phyloP scores from a whole-genome alignment of 1,284 basidiomycete species.

The Cryptococcus hybrid region DNA sequence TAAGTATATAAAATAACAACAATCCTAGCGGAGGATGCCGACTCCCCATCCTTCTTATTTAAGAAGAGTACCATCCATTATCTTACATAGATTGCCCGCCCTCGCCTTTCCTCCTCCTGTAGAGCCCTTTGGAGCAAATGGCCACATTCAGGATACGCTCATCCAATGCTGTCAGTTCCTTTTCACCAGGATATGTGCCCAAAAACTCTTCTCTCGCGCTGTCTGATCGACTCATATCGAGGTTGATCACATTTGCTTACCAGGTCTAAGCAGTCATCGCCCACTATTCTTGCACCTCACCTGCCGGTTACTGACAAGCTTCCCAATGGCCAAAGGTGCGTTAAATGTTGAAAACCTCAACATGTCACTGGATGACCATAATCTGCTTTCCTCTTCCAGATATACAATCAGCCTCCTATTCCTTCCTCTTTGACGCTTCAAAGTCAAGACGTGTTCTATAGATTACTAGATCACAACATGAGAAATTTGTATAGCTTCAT shows the following conservation, averaged over 20 bases:
- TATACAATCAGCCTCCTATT: not conserved
- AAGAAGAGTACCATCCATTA: no score
- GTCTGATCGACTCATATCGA: not conserved
- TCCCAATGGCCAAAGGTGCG: not conserved
- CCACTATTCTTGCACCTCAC: not conserved
- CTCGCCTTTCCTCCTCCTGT: no score
- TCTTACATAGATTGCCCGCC: no score
- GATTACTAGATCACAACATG: slow-evolving; percentile 1
- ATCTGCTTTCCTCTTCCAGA: not conserved
- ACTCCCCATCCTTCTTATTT: no score
- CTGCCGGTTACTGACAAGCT: not conserved
- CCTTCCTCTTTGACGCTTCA: not conserved
- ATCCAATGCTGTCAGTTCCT: not conserved
- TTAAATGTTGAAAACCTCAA: not conserved
- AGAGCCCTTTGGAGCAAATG: not conserved
- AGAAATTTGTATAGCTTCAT: not conserved
- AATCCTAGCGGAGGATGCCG: no score
- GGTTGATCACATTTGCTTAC: not conserved
- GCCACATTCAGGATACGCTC: not conserved
- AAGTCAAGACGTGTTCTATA: not conserved
- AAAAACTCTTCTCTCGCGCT: not conserved
- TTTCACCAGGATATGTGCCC: not conserved
- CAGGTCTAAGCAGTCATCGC: not conserved
- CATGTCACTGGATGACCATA: not conserved
- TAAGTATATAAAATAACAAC: no score